Conservation (phyloP, 192 early-diverging fungal species). For the Coemansia sp. region DNA sequence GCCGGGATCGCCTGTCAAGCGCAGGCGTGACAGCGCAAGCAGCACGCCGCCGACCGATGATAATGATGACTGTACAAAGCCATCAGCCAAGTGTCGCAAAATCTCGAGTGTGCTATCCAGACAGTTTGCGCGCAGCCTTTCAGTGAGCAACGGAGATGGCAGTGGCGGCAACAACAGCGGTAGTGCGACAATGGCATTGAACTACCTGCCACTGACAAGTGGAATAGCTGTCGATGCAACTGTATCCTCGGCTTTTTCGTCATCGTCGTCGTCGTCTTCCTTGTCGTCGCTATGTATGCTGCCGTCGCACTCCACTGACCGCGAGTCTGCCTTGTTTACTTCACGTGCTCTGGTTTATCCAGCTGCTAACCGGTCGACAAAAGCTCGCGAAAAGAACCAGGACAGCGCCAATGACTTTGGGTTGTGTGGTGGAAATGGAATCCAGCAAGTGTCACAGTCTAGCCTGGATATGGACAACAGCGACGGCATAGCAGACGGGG, state of each 20-base stretch:
- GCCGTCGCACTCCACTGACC: not conserved
- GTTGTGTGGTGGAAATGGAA: not conserved
- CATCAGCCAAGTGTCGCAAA: conserved; percentile 33
- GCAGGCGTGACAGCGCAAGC: conserved; percentile 40
- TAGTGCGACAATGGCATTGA: not conserved
- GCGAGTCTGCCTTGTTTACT: not conserved
- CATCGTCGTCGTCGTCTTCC: conserved; percentile 26
- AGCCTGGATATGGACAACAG: conserved; percentile 37
- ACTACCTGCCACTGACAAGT: not conserved
- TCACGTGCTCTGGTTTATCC: conserved; percentile 8
- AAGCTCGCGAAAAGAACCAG: conserved; percentile 35
- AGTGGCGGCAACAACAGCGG: not conserved
- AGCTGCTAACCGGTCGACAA: conserved; percentile 13
- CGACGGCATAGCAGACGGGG: conserved; percentile 1
- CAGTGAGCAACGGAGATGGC: conserved; percentile 16
- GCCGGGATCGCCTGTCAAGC: conserved; percentile 33
- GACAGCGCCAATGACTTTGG: not conserved
- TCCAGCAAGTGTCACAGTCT: not conserved
- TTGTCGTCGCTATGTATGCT: not conserved
- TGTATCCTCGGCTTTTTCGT: conserved; percentile 13
- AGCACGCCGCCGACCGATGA: conserved; percentile 1
- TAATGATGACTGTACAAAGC: conserved; percentile 14
- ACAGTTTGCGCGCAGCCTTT: conserved; percentile 52
- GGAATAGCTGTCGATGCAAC: conserved; percentile 1
- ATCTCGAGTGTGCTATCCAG: conserved; percentile 37